phyloP scores from a whole-genome alignment of 208 protist genomes.

The Acanthamoeba lenticulata region DNA sequence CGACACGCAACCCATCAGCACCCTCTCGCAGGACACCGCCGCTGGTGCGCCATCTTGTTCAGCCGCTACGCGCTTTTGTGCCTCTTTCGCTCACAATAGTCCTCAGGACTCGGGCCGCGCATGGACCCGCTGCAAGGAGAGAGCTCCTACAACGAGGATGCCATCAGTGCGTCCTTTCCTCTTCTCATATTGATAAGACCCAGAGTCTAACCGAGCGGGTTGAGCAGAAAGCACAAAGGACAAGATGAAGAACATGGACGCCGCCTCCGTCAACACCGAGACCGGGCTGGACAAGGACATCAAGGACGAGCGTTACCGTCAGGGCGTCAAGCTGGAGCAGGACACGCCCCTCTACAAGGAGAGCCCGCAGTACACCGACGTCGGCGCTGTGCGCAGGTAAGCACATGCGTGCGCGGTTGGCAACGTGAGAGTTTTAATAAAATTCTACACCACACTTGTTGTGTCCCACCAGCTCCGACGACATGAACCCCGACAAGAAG shows the following conservation, averaged over 20 bases:
- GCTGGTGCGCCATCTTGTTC: background rate
- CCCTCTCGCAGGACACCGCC: background rate
- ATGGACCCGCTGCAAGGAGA: background rate
- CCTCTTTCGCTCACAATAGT: background rate
- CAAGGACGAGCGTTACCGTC: background rate
- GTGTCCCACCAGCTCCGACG: background rate
- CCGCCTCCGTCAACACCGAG: background rate
- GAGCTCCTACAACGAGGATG: background rate
- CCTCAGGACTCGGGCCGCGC: background rate
- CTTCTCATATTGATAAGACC: background rate
- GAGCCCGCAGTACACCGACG: background rate
- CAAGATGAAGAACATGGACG: conserved; percentile 21
- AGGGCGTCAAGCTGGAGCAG: background rate
- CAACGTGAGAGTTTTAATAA: background rate
- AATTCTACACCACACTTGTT: background rate
- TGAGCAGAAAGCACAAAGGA: conserved; percentile 10
- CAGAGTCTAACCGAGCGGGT: background rate
- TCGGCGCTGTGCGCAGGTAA: background rate
- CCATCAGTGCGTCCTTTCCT: background rate
- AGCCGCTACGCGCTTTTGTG: background rate
- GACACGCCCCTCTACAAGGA: conserved; percentile 38
- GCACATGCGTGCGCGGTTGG: background rate
- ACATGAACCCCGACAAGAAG: background rate
- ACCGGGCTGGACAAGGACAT: conserved; percentile 10
- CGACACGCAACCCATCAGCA: background rate